Base-by-base conservation (phyloP, 2,329 filamentous ascomycete genomes). In the Colletotrichum agaves region DNA sequence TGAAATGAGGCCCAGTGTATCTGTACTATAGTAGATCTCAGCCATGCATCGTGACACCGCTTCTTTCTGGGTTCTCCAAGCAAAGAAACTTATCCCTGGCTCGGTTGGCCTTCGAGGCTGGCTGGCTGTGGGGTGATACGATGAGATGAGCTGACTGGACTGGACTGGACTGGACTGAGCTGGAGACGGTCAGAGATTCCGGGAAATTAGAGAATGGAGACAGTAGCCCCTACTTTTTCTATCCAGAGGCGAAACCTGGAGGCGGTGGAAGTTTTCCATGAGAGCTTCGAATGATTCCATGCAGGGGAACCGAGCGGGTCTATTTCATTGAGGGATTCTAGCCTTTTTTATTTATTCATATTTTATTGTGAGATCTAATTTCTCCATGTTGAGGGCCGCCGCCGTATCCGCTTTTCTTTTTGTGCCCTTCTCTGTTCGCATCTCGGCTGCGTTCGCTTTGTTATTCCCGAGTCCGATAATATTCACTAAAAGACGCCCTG, bases 271-370 rank as follows among this genome's bases (percentile, higher is more conserved):
- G 31, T 35, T 12, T 67, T 68, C 65, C 43, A 68, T 49, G 61
- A 68, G 55, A 68, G 55, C 61, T 68, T 68, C 49, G 27, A 52
- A 52, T 33, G 27, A 12, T 52, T 52, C 65, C 55, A 68, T 68
- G 65, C 65, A 68, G 44, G 63, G 23, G 47, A 49, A 33, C 52
- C 19, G 44, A 23, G 56, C 56, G 56, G 56, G 43, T 13, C 11
- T 7, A 37, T 39, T 57, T 27, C 53, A 44, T 13, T n/a, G 27
- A 49, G 46, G 46, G 46, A 49, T 27, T 35, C 49, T 27, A 37
- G 49, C 49, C 49, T 21, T 52, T 35, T 52, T 17, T 17, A n/a
- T n/a, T n/a, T n/a, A n/a, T n/a, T n/a, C n/a, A n/a, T n/a, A n/a
- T n/a, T n/a, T 27, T 27, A 7, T 50, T 11, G 49, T 17, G 31